Base-by-base conservation (phyloP, 176 grass and related monocot genomes). In the Tuctoria greenei region DNA sequence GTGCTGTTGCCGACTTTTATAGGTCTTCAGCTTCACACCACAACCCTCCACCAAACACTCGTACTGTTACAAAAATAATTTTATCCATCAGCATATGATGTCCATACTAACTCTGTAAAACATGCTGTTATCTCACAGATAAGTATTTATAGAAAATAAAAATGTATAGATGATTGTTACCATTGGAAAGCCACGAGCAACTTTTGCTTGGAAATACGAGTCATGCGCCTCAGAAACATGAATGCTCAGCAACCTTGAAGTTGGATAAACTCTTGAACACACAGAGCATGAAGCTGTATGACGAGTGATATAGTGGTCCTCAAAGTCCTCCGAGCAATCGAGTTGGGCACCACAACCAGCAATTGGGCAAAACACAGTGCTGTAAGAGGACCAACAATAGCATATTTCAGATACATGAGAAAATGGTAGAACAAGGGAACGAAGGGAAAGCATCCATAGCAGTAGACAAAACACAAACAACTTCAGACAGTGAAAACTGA, bases 41-140 rank as follows among this genome's bases (percentile, higher is more conserved):
- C 96, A 99, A 44, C 92, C 82, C 83, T 99, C 95, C 68, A 99
- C 95, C 82, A 99, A 78, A 76, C 95, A 95, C 78, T 99, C 95
- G 0, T 99, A 95, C 95, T 99, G 69, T 79, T 44, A 76, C 37
- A 54, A 83, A 50, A 75, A 56, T 37, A 38, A 34, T 28, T 12
- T 0, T 57, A 72, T 5, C 61, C 7, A 16, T 61, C 21, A 81
- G 51, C 31, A 55, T 38, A 21, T 1, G 43, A 47, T 31, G 31
- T 31, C 31, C 2, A 31, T 31, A 31, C 31, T 31, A 31, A 25
- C 24, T 25, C 24, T 15, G 10, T 61, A 52, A 26, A 51, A 20
- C 23, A 39, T 7, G 42, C 9, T 41, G 65, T 1, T 62, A 12
- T 35, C 10, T 70, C 59, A 44, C 70, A 47, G 4, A 1, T 67